Conservation (phyloP, 2,329 filamentous ascomycete genomes). For the Pseudonectria foliicola region DNA sequence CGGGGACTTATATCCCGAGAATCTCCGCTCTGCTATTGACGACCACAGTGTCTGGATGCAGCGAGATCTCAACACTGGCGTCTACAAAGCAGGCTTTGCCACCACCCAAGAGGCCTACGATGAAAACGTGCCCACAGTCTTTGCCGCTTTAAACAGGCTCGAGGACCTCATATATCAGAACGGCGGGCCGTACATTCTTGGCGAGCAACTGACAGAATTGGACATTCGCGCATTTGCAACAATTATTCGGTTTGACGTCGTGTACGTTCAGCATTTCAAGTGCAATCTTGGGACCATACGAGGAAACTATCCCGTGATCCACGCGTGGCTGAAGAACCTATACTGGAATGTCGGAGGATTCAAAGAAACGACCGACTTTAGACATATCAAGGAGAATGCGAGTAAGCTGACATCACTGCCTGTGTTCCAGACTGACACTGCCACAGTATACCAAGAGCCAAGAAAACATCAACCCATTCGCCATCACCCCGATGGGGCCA, state of each 20-base stretch:
- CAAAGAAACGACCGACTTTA: constrained; percentile 54
- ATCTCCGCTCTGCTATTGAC: constrained; percentile 51
- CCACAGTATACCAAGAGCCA: constrained; percentile 21
- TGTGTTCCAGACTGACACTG: neutral
- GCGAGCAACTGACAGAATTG: constrained; percentile 57
- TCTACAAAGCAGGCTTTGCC: constrained; percentile 57
- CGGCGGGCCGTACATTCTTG: constrained; percentile 53
- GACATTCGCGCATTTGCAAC: constrained; percentile 62
- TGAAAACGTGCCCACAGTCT: constrained; percentile 52
- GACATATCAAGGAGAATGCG: constrained; percentile 57
- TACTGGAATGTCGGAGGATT: constrained; percentile 57
- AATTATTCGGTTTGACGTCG: constrained; percentile 58
- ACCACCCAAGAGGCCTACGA: constrained; percentile 59
- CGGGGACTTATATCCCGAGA: constrained; percentile 47
- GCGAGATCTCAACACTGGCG: constrained; percentile 39
- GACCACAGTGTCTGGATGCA: constrained; percentile 62
- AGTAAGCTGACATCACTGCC: neutral
- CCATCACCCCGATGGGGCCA: constrained; percentile 21
- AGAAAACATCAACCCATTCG: constrained; percentile 18
- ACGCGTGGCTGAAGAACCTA: constrained; percentile 60
- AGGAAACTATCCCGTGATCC: constrained; percentile 57
- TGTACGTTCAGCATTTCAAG: constrained; percentile 60
- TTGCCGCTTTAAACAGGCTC: constrained; percentile 56
- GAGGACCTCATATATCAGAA: constrained; percentile 46
- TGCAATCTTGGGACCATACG: constrained; percentile 59